phyloP scores from a whole-genome alignment of 2,329 filamentous ascomycete species.

The Knufia petricola region DNA sequence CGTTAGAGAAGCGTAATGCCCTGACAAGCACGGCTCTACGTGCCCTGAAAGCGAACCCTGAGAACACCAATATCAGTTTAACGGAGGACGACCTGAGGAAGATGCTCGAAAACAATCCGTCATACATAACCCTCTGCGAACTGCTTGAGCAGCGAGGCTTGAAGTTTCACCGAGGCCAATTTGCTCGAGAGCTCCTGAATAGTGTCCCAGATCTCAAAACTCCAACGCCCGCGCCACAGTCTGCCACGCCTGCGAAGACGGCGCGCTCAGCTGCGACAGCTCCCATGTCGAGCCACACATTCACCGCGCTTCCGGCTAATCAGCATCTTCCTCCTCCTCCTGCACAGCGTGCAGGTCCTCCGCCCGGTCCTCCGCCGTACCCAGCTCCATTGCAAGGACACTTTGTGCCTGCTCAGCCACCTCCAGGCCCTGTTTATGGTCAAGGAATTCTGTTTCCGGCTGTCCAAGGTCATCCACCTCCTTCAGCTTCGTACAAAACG shows the following conservation, averaged over 20 bases:
- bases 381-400: not conserved
- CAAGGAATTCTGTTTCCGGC: not conserved
- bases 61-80: slow-evolving; percentile 34
- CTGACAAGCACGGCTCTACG: slow-evolving; percentile 42
- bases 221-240: not conserved
- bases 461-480: not conserved
- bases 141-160: slow-evolving; percentile 42
- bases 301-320: too few species aligned
- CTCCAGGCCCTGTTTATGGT: not conserved
- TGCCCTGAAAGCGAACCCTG: slow-evolving; percentile 36
- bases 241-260: not conserved
- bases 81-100: slow-evolving; percentile 33
- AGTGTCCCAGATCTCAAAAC: slow-evolving; percentile 24
- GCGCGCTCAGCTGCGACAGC: not conserved
- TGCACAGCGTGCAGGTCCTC: not conserved
- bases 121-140: slow-evolving; percentile 47
- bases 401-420: not conserved
- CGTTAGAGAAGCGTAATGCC: slow-evolving; percentile 36
- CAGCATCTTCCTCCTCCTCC: not conserved
- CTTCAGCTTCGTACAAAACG: not conserved
- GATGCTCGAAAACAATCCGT: slow-evolving; percentile 45
- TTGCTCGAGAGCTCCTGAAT: slow-evolving; percentile 42
- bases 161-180: slow-evolving; percentile 41
- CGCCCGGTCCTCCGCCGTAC: not conserved
- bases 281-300: not conserved